Evolutionary conservation across 805 yeast species (phyloP), one percentile per base, ranked within the genome.

Genomic region (Candida adriatica): DNA sequence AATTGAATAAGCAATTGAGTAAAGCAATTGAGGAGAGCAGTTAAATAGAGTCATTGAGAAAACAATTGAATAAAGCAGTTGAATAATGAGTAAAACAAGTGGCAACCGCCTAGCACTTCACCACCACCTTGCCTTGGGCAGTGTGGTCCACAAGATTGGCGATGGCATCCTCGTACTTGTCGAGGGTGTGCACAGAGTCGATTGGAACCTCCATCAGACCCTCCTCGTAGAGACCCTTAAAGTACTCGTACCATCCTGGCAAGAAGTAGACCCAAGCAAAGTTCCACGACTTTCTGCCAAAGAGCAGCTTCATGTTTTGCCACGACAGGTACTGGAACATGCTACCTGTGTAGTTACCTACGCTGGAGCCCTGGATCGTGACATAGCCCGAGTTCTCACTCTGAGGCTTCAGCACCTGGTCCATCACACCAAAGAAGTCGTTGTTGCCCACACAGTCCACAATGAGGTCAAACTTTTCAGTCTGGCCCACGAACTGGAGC

Each of bases 41-140:
- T n/a, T n/a, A n/a, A n/a, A n/a, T n/a, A n/a, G n/a, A n/a, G n/a
- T n/a, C n/a, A n/a, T n/a, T n/a, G n/a, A n/a, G n/a, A n/a, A n/a
- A n/a, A n/a, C n/a, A n/a, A n/a, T n/a, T n/a, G n/a, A n/a, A n/a
- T n/a, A n/a, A n/a, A n/a, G n/a, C n/a, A n/a, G n/a, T n/a, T n/a
- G n/a, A n/a, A n/a, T n/a, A n/a, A n/a, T n/a, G n/a, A n/a, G n/a
- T n/a, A n/a, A n/a, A n/a, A n/a, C n/a, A n/a, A n/a, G n/a, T n/a
- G n/a, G n/a, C n/a, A n/a, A n/a, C n/a, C n/a, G n/a, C n/a, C n/a
- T n/a, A n/a, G n/a, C n/a, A n/a, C n/a, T n/a, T n/a, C n/a, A n/a
- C n/a, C n/a, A 83, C 67, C 18, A 80, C 62, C 53, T 83, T 83
- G 22, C 94, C 94, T 31, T 62, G 63, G 1, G 79, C 75, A 29